These are phyloP conservation scores for Pythium brachiatum DNA, from an alignment of 352 stramenopile species.

Conservation along the genomic window DNA sequence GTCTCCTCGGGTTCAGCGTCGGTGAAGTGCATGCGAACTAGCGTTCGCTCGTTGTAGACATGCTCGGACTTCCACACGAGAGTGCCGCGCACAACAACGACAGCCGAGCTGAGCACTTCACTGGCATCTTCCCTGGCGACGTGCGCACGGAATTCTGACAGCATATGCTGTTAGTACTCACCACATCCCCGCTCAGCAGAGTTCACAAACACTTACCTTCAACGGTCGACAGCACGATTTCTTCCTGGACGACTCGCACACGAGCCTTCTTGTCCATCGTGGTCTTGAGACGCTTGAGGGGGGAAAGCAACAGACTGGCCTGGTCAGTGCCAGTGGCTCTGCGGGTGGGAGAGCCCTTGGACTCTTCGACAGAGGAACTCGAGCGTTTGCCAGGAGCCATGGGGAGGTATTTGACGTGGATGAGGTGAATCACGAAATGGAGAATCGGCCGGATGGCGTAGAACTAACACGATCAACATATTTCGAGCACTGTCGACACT, in stretches of 20 bases:
- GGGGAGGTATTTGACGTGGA: background rate
- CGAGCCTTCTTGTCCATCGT: constrained; percentile 6
- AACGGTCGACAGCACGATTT: constrained; percentile 15
- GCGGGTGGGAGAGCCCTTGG: constrained; percentile 9
- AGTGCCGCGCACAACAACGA: constrained; percentile 11
- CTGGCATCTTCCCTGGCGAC: constrained; percentile 2
- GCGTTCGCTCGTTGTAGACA: constrained; percentile 3
- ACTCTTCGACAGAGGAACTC: constrained; percentile 5
- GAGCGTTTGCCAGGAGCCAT: constrained; percentile 7
- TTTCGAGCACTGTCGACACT: background rate
- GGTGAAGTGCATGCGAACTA: constrained; percentile 15
- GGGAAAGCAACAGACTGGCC: constrained; percentile 3
- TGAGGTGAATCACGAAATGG: constrained; percentile 4
- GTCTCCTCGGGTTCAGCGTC: constrained; percentile 11
- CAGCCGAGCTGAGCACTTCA: constrained; percentile 4
- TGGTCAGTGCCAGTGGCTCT: constrained; percentile 5
- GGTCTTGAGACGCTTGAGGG: constrained; percentile 11
- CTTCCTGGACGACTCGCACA: background rate
- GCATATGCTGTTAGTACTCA: background rate
- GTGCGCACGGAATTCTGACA: constrained; percentile 13
- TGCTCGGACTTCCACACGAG: constrained; percentile 23
- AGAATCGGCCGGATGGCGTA: background rate
- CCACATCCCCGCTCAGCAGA: background rate
- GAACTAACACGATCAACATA: background rate
- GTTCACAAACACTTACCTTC: constrained; percentile 2